Percentiles rank a stretch among this genome's conserved stretches.
These are phyloP conservation scores for Naegleria fowleri DNA, from an alignment of 208 protist genomes.

Conservation along the genomic window DNA sequence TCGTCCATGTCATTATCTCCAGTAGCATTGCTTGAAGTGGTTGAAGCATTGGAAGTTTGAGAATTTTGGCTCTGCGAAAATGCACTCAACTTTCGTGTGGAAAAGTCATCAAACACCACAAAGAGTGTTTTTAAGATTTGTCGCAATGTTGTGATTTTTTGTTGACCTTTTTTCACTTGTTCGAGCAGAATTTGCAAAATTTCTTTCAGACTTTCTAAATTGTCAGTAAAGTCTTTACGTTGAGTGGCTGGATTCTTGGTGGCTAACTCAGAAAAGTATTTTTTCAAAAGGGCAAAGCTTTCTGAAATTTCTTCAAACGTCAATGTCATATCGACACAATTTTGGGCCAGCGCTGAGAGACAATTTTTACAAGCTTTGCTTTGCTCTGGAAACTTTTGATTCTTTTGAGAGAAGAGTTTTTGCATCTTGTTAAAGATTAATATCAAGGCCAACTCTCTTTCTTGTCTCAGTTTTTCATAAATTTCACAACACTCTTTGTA, in stretches of 20 bases:
- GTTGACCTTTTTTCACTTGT: background rate
- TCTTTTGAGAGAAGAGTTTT: background rate
- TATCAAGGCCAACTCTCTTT: background rate
- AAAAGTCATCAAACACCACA: background rate
- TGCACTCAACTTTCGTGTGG: background rate
- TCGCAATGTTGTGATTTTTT: background rate
- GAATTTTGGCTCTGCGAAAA: background rate
- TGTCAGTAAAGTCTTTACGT: background rate
- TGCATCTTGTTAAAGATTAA: background rate
- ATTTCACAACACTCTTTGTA: conserved; percentile 7
- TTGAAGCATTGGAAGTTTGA: background rate
- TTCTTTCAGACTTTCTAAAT: background rate
- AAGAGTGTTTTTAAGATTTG: background rate
- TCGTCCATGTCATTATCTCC: background rate
- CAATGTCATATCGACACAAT: background rate
- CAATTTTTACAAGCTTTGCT: background rate
- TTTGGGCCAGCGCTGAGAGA: background rate
- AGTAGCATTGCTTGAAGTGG: background rate
- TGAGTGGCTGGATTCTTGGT: background rate
- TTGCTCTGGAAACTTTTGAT: background rate
- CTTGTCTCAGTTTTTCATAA: background rate
- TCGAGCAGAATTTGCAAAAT: background rate
- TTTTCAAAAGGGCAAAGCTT: background rate
- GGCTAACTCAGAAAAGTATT: background rate
- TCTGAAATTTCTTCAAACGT: conserved; percentile 11